A percentile compares a stretch with the other conserved stretches of the same genome.
phyloP scores from a whole-genome alignment of 495 filamentous ascomycete species.

The Friedmanniomyces simplex region DNA sequence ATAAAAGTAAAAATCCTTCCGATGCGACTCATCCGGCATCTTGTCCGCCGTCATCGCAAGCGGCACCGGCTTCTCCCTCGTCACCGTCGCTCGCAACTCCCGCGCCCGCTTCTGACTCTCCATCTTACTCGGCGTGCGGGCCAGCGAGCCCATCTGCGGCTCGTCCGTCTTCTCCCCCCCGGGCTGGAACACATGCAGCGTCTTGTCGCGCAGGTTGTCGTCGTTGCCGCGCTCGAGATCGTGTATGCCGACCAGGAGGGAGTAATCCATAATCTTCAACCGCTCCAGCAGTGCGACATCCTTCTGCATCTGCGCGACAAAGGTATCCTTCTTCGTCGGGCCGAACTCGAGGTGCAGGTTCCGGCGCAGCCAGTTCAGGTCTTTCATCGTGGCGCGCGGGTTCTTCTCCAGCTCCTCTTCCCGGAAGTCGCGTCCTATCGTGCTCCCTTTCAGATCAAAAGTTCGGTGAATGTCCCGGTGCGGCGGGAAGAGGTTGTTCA shows the following conservation, averaged over 20 bases:
- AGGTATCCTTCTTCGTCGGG: conserved; percentile 69
- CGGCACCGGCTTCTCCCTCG: conserved; percentile 81
- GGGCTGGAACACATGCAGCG: conserved; percentile 88
- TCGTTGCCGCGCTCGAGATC: conserved; percentile 83
- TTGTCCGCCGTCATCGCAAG: conserved; percentile 71
- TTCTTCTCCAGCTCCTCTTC: conserved; percentile 71
- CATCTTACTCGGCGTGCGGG: conserved; percentile 87
- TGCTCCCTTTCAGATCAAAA: conserved; percentile 97
- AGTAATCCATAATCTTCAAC: conserved; percentile 98
- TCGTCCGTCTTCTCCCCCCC: conserved; percentile 56
- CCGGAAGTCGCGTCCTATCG: conserved; percentile 78
- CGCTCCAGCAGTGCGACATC: conserved; percentile 78
- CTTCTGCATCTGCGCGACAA: conserved; percentile 79
- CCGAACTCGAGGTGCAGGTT: conserved; percentile 79
- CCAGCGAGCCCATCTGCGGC: conserved; percentile 36
- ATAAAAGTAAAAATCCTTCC: conserved; percentile 69
- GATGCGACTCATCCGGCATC: conserved; percentile 71
- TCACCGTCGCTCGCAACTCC: conserved; percentile 84
- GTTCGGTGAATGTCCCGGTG: conserved; percentile 96
- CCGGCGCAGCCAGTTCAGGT: conserved; percentile 90
- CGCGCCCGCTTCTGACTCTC: conserved; percentile 87
- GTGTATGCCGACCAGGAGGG: conserved; percentile 87
- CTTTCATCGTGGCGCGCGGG: conserved; percentile 88
- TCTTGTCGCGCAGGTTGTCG: conserved; percentile 91
- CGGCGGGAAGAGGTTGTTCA: conserved; percentile 98